A percentile compares a stretch with the other conserved stretches of the same genome.
These are phyloP conservation scores for Dioscorea alata DNA, from an alignment of 106 monocot genomes.

Conservation along the genomic window DNA sequence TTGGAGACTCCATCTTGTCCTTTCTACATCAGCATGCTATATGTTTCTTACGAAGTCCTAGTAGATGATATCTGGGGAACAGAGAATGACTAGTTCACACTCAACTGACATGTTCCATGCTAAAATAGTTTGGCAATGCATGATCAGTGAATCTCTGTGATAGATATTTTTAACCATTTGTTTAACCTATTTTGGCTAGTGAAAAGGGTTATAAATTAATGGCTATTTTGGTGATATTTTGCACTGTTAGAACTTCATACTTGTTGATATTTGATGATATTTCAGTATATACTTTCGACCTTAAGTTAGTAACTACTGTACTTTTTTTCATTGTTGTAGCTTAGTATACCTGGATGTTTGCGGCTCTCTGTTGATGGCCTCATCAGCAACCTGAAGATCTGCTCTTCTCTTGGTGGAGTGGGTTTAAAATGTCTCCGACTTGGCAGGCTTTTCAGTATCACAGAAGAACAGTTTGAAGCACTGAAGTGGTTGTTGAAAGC, in stretches of 20 bases:
- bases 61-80: no score
- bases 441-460: slow-evolving; percentile 27
- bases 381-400: slow-evolving; percentile 33
- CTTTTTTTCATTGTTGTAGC: slow-evolving; percentile 26
- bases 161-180: no score
- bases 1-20: no score
- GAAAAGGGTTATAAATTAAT: neutral
- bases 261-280: neutral
- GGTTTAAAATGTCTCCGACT: slow-evolving; percentile 39
- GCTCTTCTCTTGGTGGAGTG: slow-evolving; percentile 12
- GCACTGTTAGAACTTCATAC: neutral
- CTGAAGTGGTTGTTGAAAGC: slow-evolving; percentile 20
- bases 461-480: slow-evolving; percentile 31
- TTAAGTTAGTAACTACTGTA: neutral
- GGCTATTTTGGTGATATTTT: neutral
- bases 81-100: no score
- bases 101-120: no score
- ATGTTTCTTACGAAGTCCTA: no score
- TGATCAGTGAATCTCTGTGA: no score
- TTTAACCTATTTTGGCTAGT: no score
- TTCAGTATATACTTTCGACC: neutral
- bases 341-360: slow-evolving; percentile 32
- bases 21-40: no score
- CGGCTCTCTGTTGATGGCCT: slow-evolving; percentile 35
- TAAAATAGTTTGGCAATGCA: no score